Percentiles rank a stretch among this genome's conserved stretches.
These are phyloP conservation scores for Monosporascus sp. DNA, from an alignment of 2,329 filamentous ascomycete genomes.

Conservation along the genomic window DNA sequence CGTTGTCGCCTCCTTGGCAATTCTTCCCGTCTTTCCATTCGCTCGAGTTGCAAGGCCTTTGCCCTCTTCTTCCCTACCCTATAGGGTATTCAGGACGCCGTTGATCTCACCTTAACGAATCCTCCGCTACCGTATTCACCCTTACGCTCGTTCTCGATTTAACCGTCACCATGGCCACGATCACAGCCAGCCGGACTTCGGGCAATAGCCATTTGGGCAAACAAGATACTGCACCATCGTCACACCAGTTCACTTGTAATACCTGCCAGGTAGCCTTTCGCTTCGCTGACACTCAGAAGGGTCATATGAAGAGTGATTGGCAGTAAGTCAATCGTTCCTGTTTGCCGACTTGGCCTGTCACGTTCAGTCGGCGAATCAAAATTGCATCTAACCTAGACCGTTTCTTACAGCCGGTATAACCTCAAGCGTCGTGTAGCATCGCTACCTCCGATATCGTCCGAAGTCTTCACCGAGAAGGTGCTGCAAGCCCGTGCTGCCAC, in stretches of 20 bases:
- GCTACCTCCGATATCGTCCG: constrained; percentile 83
- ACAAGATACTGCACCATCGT: constrained; percentile 34
- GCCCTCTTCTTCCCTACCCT: no score
- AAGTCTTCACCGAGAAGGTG: constrained; percentile 94
- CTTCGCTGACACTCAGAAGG: constrained; percentile 85
- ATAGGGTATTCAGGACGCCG: no score
- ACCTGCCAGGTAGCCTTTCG: constrained; percentile 96
- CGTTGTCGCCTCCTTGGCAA: no score
- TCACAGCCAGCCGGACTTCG: constrained; percentile 32
- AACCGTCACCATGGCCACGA: constrained; percentile 43
- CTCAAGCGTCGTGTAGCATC: constrained; percentile 90
- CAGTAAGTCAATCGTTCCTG: constrained; percentile 59
- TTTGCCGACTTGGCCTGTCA: neutral
- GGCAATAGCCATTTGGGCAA: constrained; percentile 19
- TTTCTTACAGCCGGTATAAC: constrained; percentile 71
- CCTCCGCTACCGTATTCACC: neutral
- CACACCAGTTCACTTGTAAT: constrained; percentile 96
- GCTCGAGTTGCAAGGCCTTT: no score
- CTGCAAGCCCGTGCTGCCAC: constrained; percentile 82
- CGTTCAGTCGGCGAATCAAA: no score
- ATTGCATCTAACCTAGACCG: constrained; percentile 12
- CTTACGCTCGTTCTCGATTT: neutral
- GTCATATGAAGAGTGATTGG: constrained; percentile 98
- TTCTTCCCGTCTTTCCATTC: no score
- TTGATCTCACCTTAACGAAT: neutral